Conservation (phyloP, 352 stramenopile genomes). For the Phytophthora colocasiae region DNA sequence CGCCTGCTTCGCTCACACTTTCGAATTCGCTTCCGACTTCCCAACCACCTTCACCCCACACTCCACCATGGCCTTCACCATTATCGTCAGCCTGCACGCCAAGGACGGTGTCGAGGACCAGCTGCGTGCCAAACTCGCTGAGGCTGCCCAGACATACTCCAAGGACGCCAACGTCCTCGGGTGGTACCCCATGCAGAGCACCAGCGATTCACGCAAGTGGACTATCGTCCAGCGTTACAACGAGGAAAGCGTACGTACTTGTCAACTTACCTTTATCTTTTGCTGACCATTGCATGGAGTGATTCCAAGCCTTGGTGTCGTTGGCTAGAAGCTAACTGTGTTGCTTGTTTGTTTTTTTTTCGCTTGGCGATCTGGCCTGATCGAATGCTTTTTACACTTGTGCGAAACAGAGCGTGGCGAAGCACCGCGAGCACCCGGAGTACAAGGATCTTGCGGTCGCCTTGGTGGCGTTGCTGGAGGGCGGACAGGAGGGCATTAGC, state of each 20-base stretch:
- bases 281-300: not conserved
- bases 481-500: slow-evolving; percentile 22
- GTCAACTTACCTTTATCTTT: not conserved
- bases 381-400: not conserved
- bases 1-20: slow-evolving; percentile 15
- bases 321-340: slow-evolving; percentile 5
- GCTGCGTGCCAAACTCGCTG: slow-evolving; percentile 21
- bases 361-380: not conserved
- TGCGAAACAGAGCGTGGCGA: slow-evolving; percentile 20
- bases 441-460: slow-evolving; percentile 20
- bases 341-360: slow-evolving; percentile 1
- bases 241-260: slow-evolving; percentile 26
- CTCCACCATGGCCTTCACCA: slow-evolving; percentile 27
- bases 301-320: not conserved
- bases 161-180: slow-evolving; percentile 25
- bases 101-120: slow-evolving; percentile 34
- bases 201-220: slow-evolving; percentile 31
- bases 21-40: slow-evolving; percentile 23
- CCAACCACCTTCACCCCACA: slow-evolving; percentile 5
- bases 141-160: slow-evolving; percentile 21
- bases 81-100: slow-evolving; percentile 28
- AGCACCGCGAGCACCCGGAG: slow-evolving; percentile 22
- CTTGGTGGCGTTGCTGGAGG: slow-evolving; percentile 22
- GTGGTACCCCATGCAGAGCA: slow-evolving; percentile 21
- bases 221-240: slow-evolving; percentile 34